Conservation (phyloP, 441 rosid species). For the Capsella rubella region DNA sequence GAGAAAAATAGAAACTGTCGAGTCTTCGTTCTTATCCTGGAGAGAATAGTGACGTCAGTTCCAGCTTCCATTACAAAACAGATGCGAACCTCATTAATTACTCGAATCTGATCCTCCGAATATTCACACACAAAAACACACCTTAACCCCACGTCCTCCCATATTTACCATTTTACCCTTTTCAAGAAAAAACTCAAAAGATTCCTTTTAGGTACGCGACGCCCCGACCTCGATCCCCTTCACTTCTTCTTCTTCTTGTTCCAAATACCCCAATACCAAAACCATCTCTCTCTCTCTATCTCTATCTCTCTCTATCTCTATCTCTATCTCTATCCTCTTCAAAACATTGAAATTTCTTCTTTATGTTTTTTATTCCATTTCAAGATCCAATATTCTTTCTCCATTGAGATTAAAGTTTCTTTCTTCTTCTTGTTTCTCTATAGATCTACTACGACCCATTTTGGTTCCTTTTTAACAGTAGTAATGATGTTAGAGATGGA, state of each 20-base stretch:
- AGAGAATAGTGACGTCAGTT: constrained; percentile 39
- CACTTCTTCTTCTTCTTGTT: constrained; percentile 8
- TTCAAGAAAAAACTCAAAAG: constrained; percentile 3
- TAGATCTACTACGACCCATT: constrained; percentile 28
- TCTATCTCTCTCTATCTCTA: constrained; percentile 8
- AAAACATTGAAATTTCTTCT: not conserved
- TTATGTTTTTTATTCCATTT: constrained; percentile 35
- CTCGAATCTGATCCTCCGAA: constrained; percentile 47
- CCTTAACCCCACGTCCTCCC: not conserved
- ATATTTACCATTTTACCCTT: constrained; percentile 25
- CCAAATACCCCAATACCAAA: constrained; percentile 1
- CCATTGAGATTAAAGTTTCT: not conserved
- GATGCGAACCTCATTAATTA: constrained; percentile 7
- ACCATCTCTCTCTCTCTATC: constrained; percentile 10
- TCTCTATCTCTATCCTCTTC: constrained; percentile 15
- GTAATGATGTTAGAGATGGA: constrained; percentile 42
- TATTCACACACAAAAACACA: constrained; percentile 32
- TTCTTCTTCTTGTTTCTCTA: not conserved
- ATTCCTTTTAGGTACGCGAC: constrained; percentile 49
- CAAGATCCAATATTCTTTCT: constrained; percentile 44
- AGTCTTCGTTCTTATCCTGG: constrained; percentile 44
- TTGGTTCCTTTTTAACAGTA: not conserved
- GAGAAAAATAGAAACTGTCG: not conserved
- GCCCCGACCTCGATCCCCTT: constrained; percentile 42
- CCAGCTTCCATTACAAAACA: constrained; percentile 26